Conservation (phyloP, 139 green algal genomes). For the Picochlorum costavermella region DNA sequence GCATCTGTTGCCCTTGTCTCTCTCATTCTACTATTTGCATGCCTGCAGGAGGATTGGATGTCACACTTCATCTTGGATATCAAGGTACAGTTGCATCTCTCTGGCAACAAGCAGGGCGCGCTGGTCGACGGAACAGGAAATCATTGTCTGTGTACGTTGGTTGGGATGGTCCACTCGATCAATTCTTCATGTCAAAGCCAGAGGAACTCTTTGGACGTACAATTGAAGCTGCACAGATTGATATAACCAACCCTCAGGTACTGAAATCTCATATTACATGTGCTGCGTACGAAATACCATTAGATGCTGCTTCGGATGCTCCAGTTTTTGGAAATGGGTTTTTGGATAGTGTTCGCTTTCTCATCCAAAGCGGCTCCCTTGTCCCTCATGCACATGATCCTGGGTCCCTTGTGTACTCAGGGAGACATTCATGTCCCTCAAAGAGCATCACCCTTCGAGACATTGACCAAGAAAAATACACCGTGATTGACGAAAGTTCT, state of each 20-base stretch:
- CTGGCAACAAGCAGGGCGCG: constrained; percentile 72
- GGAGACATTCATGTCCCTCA: constrained; percentile 34
- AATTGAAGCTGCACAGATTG: constrained; percentile 73
- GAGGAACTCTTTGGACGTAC: constrained; percentile 60
- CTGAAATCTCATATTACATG: constrained; percentile 74
- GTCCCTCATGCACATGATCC: constrained; percentile 4
- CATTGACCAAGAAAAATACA: constrained; percentile 77
- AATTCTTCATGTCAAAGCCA: constrained; percentile 87
- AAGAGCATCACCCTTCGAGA: constrained; percentile 43
- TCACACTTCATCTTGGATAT: constrained; percentile 86
- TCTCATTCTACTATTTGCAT: background rate
- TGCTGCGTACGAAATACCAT: constrained; percentile 64
- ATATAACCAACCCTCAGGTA: constrained; percentile 57
- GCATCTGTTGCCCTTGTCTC: background rate
- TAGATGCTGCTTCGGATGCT: constrained; percentile 21
- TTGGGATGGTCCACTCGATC: constrained; percentile 87
- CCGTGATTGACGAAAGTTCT: constrained; percentile 61
- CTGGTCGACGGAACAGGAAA: constrained; percentile 68
- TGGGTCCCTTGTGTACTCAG: constrained; percentile 52
- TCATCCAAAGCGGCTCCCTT: constrained; percentile 23
- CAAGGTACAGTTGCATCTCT: constrained; percentile 71
- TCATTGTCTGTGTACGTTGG: constrained; percentile 74
- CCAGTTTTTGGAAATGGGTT: constrained; percentile 17
- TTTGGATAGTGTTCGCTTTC: background rate
- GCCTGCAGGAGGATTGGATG: constrained; percentile 66